phyloP scores from a whole-genome alignment of 164 flowering plant genomes.

The Liriodendron chinense region DNA sequence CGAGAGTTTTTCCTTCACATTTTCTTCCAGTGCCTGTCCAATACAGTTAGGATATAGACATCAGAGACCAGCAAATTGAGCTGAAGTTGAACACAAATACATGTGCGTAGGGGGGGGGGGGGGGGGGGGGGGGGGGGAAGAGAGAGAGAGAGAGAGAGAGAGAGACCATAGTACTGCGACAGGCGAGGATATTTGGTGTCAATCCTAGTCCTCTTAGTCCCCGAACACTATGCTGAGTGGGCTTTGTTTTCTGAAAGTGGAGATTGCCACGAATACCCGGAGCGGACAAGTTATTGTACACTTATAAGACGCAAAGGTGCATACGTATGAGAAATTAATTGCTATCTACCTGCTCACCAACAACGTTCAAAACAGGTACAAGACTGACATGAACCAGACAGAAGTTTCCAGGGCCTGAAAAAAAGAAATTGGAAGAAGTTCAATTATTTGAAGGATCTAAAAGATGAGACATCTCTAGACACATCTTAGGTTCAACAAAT shows the following conservation, averaged over 20 bases:
- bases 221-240: slow-evolving; percentile 92
- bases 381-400: slow-evolving; percentile 97
- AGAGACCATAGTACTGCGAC: slow-evolving; percentile 75
- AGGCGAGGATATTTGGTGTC: slow-evolving; percentile 77
- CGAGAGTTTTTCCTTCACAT: slow-evolving; percentile 74
- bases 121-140: not conserved
- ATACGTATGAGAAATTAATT: not conserved
- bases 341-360: slow-evolving; percentile 80
- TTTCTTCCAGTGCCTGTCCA: slow-evolving; percentile 70
- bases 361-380: slow-evolving; percentile 86
- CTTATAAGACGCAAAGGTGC: not conserved
- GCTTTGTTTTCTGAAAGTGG: slow-evolving; percentile 79
- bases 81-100: not conserved
- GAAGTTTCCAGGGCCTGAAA: slow-evolving; percentile 77
- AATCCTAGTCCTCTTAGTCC: slow-evolving; percentile 79
- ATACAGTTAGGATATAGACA: slow-evolving; percentile 10
- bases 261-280: not conserved
- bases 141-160: slow-evolving; percentile 18
- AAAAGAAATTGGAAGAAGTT: not conserved
- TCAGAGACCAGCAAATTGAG: not conserved
- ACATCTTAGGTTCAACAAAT: not conserved
- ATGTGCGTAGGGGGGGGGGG: not conserved
- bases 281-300: not conserved
- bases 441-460: not conserved
- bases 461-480: no score